Base-by-base conservation (phyloP, 1,284 basidiomycete species). In the Puccinia coronata region DNA sequence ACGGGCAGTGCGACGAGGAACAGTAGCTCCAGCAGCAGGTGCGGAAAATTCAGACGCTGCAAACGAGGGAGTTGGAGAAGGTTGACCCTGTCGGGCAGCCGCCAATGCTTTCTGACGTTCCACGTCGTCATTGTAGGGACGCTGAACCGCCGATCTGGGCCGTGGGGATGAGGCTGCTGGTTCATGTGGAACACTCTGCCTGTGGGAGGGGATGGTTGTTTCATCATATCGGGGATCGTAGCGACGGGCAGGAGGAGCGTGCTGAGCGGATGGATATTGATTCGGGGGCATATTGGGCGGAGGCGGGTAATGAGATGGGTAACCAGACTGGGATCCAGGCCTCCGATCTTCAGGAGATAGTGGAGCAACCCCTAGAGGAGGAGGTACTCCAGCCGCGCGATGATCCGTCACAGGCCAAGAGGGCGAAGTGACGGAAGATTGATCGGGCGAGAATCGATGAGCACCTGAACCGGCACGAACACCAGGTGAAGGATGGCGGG, bases 221-320 rank as follows among this genome's bases (percentile, higher is more conserved):
- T 80, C 78, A 39, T 80, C 78, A 63, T 34, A 80, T 2, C 78
- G 67, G 18, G 78, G 78, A 51, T 80, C 78, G 47, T 80, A 80
- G 47, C 78, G 78, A 39, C 78, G 67, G 53, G 23, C n/a, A 31
- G 57, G 23, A 59, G 78, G 78, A 18, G 43, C 57, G 34, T 57
- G 69, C 49, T 71, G 78, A 76, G n/a, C 23, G 43, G 53, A 41
- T 43, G 55, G 25, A 14, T 34, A 65, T n/a, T 57, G 63, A 34
- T 78, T 49, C 28, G 61, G 25, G 18, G 49, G 39, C 41, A 47
- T 63, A 14, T 49, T 49, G 8, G n/a, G 16, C 6, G 76, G 49
- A 12, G 65, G 53, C 9, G 53, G 78, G 39, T 71, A 71, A 43
- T 78, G 76, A 12, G 28, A 36, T 43, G 73, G n/a, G 23, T 75